A percentile compares a stretch with the other conserved stretches of the same genome.
Evolutionary conservation across 176 grass and related monocot species (phyloP).

Genomic region (Pontederia crassipes): DNA sequence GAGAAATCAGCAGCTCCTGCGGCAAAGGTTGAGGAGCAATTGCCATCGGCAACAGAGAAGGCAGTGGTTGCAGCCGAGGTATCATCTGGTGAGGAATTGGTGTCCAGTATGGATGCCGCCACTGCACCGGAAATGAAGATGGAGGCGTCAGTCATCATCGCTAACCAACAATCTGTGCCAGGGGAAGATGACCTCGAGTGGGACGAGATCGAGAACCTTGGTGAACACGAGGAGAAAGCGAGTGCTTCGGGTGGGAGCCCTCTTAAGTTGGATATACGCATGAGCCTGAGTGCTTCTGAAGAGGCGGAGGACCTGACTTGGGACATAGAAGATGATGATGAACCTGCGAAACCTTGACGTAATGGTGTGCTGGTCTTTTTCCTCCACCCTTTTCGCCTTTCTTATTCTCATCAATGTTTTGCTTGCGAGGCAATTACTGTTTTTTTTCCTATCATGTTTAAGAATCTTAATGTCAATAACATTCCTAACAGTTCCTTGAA

Average conservation of each 20-base stretch:
- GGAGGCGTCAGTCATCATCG: slow-evolving; percentile 23
- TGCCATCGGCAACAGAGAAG: slow-evolving; percentile 1
- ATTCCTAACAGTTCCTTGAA: too few species aligned
- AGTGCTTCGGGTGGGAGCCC: slow-evolving; percentile 21
- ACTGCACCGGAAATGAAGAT: not conserved
- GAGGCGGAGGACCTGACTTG: slow-evolving; percentile 96
- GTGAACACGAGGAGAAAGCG: slow-evolving; percentile 55
- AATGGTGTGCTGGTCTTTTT: not conserved
- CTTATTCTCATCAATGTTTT: too few species aligned
- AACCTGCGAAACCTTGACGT: slow-evolving; percentile 4
- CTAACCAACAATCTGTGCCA: slow-evolving; percentile 28
- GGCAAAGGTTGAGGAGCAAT: slow-evolving; percentile 21
- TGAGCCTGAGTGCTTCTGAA: slow-evolving; percentile 55
- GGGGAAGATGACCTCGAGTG: slow-evolving; percentile 64
- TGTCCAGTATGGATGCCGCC: not conserved
- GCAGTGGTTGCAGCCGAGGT: not conserved
- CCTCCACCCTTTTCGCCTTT: too few species aligned
- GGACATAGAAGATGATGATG: slow-evolving; percentile 92
- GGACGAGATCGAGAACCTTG: slow-evolving; percentile 95
- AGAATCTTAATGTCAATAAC: too few species aligned
- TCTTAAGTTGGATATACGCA: slow-evolving; percentile 54
- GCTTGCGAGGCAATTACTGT: too few species aligned
- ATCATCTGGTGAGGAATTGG: slow-evolving; percentile 7
- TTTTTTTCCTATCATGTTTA: too few species aligned
- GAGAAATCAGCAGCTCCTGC: slow-evolving; percentile 28